A percentile compares a stretch with the other conserved stretches of the same genome.
These are phyloP conservation scores for Mycena leptocephala DNA, from an alignment of 768 basidiomycete genomes.

Conservation along the genomic window DNA sequence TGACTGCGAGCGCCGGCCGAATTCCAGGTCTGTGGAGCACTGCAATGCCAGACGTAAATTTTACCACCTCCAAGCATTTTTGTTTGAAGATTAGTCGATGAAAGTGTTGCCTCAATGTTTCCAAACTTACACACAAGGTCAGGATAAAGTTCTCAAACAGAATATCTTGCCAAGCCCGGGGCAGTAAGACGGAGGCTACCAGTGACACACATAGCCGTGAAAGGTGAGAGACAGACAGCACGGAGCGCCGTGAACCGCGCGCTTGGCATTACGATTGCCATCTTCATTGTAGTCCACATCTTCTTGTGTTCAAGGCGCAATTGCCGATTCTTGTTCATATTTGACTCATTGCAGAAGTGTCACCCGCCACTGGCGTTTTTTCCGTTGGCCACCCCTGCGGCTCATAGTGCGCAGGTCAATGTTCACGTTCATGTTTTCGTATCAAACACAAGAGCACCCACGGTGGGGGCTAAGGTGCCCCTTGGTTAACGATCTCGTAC, in stretches of 20 bases:
- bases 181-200: not conserved
- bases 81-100: not conserved
- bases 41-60: not conserved
- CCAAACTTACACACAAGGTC: not conserved
- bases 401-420: not conserved
- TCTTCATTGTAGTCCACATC: not conserved
- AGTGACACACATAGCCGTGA: not conserved
- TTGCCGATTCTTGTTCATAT: not conserved
- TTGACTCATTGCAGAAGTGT: not conserved
- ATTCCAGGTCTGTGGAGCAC: not conserved
- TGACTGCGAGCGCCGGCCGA: not conserved
- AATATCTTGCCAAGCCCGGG: not conserved
- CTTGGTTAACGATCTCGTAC: not conserved
- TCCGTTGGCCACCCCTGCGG: not conserved
- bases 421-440: not conserved
- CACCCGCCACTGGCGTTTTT: not conserved
- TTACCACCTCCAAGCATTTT: not conserved
- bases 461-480: not conserved
- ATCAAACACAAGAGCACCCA: not conserved
- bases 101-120: not conserved
- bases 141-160: not conserved
- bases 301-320: not conserved
- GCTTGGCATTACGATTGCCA: not conserved
- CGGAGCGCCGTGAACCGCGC: not conserved
- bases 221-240: not conserved